These are phyloP conservation scores for Diutina neorugosa DNA, from an alignment of 1,139 yeast genomes.

Conservation along the genomic window DNA sequence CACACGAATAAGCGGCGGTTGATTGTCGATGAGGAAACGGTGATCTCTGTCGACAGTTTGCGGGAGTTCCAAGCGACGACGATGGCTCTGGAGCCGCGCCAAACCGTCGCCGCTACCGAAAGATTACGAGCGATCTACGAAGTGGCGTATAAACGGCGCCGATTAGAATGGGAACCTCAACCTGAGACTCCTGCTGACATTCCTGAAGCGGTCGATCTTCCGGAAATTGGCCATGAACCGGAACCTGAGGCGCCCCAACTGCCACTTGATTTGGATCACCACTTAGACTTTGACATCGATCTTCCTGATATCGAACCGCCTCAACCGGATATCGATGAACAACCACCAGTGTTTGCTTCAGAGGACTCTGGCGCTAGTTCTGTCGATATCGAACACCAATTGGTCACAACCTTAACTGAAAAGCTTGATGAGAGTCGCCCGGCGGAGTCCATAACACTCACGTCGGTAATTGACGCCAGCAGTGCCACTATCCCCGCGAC, in stretches of 20 bases:
- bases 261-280: slow-evolving; percentile 10
- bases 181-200: slow-evolving; percentile 13
- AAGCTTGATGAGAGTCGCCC: not conserved
- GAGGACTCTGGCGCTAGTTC: not conserved
- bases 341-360: not conserved
- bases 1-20: not conserved
- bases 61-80: not conserved
- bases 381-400: not conserved
- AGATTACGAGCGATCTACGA: not conserved
- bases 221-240: not conserved
- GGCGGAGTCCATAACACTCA: not conserved
- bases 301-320: slow-evolving; percentile 6
- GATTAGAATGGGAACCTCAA: not conserved
- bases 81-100: not conserved
- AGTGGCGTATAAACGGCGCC: not conserved
- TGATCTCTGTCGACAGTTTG: not conserved
- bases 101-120: not conserved
- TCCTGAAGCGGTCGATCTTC: slow-evolving; percentile 15
- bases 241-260: not conserved
- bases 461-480: not conserved
- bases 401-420: not conserved
- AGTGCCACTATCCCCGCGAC: not conserved
- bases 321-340: not conserved
- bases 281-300: slow-evolving; percentile 14
- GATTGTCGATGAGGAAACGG: not conserved